phyloP scores from a whole-genome alignment of 176 grass and related monocot species.

The Triticum dicoccoides region DNA sequence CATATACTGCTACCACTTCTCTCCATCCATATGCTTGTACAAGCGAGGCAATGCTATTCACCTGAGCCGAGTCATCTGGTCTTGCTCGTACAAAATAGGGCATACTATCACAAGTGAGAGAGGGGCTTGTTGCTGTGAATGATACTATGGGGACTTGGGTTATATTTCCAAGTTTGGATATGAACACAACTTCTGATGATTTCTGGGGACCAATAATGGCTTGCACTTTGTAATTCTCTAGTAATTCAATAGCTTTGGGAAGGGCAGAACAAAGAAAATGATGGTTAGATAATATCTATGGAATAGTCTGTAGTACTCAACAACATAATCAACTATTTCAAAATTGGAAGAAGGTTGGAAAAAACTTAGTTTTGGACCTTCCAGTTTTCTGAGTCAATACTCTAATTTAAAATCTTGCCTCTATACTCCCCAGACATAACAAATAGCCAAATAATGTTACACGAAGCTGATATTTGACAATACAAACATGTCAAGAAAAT shows the following conservation, averaged over 20 bases:
- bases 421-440: background rate
- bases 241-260: conserved; percentile 13
- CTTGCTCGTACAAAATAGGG: conserved; percentile 58
- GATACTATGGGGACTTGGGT: conserved; percentile 42
- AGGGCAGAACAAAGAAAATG: background rate
- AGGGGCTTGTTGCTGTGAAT: conserved; percentile 45
- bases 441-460: background rate
- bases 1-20: conserved; percentile 47
- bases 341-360: background rate
- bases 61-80: conserved; percentile 33
- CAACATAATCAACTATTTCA: background rate
- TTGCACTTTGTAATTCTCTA: conserved; percentile 31
- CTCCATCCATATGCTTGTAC: conserved; percentile 66
- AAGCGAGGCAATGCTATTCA: conserved; percentile 41
- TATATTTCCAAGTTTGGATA: conserved; percentile 32
- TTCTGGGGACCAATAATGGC: conserved; percentile 55
- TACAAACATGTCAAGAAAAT: background rate
- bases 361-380: background rate
- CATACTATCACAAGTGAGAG: background rate
- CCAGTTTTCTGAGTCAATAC: background rate
- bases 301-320: background rate
- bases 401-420: background rate
- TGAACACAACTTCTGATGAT: conserved; percentile 40
- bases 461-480: background rate
- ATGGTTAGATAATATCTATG: background rate